phyloP scores from a whole-genome alignment of 163 green algal genomes.

The Scenedesmus sp. region DNA sequence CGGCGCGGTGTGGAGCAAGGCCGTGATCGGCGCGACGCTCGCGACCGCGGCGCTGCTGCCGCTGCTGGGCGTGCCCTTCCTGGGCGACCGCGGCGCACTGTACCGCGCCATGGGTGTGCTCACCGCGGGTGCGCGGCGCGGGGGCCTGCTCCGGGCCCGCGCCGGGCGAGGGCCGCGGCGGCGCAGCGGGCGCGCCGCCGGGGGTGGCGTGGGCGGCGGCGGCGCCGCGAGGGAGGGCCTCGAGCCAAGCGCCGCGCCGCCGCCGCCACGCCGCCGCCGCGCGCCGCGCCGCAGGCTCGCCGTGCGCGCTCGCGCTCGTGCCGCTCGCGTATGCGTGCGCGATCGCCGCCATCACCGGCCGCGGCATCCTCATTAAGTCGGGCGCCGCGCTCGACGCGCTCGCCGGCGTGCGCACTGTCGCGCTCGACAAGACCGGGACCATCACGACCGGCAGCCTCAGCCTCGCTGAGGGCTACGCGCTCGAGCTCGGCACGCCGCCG shows the following conservation, averaged over 20 bases:
- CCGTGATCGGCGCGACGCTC: constrained; percentile 74
- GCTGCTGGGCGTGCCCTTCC: constrained; percentile 72
- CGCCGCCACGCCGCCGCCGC: too few species aligned
- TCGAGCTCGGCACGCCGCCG: too few species aligned
- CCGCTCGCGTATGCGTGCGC: constrained; percentile 96
- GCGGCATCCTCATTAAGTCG: constrained; percentile 89
- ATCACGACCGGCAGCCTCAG: constrained; percentile 88
- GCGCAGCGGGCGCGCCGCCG: too few species aligned
- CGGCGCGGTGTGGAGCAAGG: constrained; percentile 80
- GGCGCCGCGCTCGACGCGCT: constrained; percentile 89
- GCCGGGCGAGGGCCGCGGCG: too few species aligned
- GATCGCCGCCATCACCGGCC: constrained; percentile 80
- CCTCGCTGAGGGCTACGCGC: constrained; percentile 60
- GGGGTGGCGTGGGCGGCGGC: too few species aligned
- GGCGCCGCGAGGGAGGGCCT: too few species aligned
- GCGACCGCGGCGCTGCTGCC: constrained; percentile 69
- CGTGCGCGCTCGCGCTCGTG: constrained; percentile 93
- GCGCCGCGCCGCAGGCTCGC: constrained; percentile 66
- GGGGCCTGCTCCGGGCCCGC: too few species aligned
- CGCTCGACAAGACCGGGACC: constrained; percentile 98
- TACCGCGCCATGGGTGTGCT: constrained; percentile 95
- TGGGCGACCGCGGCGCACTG: constrained; percentile 74
- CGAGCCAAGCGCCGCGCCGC: too few species aligned
- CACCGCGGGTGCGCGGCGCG: constrained; percentile 63
- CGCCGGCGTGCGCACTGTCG: constrained; percentile 72